A percentile compares a stretch with the other conserved stretches of the same genome.
phyloP scores from a whole-genome alignment of 2,329 filamentous ascomycete genomes.

The Pseudopithomyces maydicus region DNA sequence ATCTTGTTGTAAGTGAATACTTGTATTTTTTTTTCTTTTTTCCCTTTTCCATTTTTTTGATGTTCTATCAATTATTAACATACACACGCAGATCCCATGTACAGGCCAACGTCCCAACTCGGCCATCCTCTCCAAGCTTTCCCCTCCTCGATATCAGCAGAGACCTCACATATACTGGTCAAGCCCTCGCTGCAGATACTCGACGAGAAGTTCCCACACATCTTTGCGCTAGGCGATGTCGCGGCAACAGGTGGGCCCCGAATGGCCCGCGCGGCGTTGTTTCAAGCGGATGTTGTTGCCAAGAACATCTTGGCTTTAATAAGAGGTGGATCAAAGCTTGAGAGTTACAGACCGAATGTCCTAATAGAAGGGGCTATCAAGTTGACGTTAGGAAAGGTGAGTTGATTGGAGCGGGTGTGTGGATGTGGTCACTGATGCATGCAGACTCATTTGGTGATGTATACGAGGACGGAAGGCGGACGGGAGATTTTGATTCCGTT shows the following conservation, averaged over 20 bases:
- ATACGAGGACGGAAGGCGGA: conserved; percentile 8
- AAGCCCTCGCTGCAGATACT: conserved; percentile 62
- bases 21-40: no score
- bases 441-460: conserved; percentile 3
- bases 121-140: conserved; percentile 51
- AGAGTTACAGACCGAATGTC: conserved; percentile 15
- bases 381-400: conserved; percentile 20
- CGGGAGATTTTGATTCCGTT: conserved; percentile 7
- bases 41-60: no score
- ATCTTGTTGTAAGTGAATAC: conserved; percentile 54
- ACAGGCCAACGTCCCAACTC: conserved; percentile 66
- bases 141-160: conserved; percentile 51
- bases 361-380: conserved; percentile 24
- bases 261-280: conserved; percentile 57
- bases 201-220: conserved; percentile 54
- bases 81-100: conserved; percentile 64
- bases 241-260: conserved; percentile 60
- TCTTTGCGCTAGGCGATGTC: conserved; percentile 70
- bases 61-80: no score
- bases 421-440: background rate
- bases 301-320: conserved; percentile 60
- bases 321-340: conserved; percentile 18
- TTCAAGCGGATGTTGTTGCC: conserved; percentile 59
- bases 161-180: conserved; percentile 59
- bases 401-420: background rate